Base-by-base conservation (phyloP, 148 eudicot genomes). In the Amaranthus hypochondriacus region DNA sequence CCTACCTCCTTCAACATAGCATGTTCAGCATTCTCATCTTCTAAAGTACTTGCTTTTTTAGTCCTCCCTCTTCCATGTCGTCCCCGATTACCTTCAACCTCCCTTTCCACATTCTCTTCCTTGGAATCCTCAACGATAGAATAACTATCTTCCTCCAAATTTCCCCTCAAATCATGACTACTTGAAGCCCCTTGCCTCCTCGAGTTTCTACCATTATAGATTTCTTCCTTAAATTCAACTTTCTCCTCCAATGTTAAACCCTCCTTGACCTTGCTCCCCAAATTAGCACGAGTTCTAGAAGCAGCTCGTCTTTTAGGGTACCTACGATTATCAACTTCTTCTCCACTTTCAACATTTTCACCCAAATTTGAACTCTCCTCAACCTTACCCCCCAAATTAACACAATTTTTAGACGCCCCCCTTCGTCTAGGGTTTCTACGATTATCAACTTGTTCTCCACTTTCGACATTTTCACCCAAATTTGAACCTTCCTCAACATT, bases 401-500 rank as follows among this genome's bases (percentile, higher is more conserved):
- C 13, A 3, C 59, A 49, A 61, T 21, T 56, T 43, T 55, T 70
- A 39, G 43, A 13, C 60, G 15, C 68, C 44, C 71, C n/a, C 50
- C 53, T 21, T 9, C 44, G 56, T 47, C 79, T 82, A 47, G 77
- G 62, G 71, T 72, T 80, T 54, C 86, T 65, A 43, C 75, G 73
- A 74, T 55, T 56, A 65, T 12, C 59, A 21, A 13, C 49, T 54
- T 11, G 80, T 5, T 13, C 86, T 5, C 47, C 64, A 46, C 48
- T 43, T 52, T 57, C 83, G 21, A 75, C 51, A 65, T 70, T 47
- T 10, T 39, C 50, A 51, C 89, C 88, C 71, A 64, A 77, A 72
- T 89, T 86, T 11, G 81, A 72, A 12, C 92, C 87, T 74, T 92
- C 95, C 6, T 95, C 97, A 48, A 92, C 71, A 75, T 88, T 92